phyloP scores from a whole-genome alignment of 805 yeast species.

The Yueomyces sp. region DNA sequence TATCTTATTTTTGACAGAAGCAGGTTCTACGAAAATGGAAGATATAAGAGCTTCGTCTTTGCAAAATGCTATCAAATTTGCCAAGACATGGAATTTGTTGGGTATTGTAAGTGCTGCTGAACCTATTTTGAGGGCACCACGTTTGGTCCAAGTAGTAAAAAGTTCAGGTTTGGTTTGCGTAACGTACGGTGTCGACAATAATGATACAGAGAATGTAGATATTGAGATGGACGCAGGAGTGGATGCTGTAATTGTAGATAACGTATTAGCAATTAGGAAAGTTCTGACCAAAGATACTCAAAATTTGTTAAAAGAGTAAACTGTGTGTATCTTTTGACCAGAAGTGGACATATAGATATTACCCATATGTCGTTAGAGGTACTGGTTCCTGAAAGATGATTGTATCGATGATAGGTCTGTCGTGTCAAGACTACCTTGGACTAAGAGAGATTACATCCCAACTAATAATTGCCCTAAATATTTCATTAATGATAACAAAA shows the following conservation, averaged over 20 bases:
- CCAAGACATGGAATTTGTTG: constrained; percentile 78
- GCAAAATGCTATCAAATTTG: constrained; percentile 84
- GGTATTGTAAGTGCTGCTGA: constrained; percentile 87
- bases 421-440: too few species aligned
- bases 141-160: constrained; percentile 83
- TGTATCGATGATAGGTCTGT: too few species aligned
- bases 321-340: too few species aligned
- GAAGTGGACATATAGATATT: too few species aligned
- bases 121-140: constrained; percentile 78
- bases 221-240: constrained; percentile 88
- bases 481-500: too few species aligned
- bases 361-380: too few species aligned
- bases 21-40: constrained; percentile 77
- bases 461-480: too few species aligned
- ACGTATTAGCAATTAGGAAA: constrained; percentile 83
- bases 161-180: constrained; percentile 86
- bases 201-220: constrained; percentile 70
- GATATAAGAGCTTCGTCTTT: constrained; percentile 79
- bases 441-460: too few species aligned
- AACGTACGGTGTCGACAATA: constrained; percentile 77
- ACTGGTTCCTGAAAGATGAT: too few species aligned
- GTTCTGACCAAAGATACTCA: constrained; percentile 35
- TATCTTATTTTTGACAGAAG: constrained; percentile 76
- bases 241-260: constrained; percentile 96
- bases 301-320: too few species aligned